Evolutionary conservation across 2,329 filamentous ascomycete genomes (phyloP), one percentile per base, ranked within the genome.

Genomic region (Endocalyx cinctus): DNA sequence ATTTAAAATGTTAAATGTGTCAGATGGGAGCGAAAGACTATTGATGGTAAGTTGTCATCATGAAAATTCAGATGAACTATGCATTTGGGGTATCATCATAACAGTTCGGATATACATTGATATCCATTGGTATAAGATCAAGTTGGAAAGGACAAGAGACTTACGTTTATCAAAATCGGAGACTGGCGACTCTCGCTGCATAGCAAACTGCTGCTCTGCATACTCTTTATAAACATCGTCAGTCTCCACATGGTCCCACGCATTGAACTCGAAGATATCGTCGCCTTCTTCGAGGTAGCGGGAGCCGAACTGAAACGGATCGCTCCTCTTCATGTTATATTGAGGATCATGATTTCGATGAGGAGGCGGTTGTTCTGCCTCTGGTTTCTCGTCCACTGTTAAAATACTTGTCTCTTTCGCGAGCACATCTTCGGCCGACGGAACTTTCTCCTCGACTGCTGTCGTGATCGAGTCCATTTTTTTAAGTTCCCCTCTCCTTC

Each of bases 191-290:
- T 83, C 77, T 45, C 89, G 81, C 66, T 98, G 92, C 64, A 83
- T 84, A 29, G 77, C 76, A 56, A 85, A 90, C 65, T 97, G 92
- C 54, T 80, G 66, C 62, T 89, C 79, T 40, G 88, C 82, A 61
- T 92, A 95, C 55, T 84, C 78, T 55, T 83, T 82, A 71, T 95
- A 97, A 25, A 81, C 74, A 49, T 87, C 79, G 65, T 97, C 90
- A 58, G 88, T 88, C 63, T 90, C 83, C 57, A 97, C 92, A 59
- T 98, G 90, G 59, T 98, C 92, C 92, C 92, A 98, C 23, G 92
- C 92, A 62, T 98, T 98, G 77, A 92, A 95, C 60, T 94, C 84
- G 65, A 90, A 98, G 52, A 94, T 86, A 58, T 97, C 75, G 65
- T 95, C 89, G 55, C 80, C 78, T 59, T 90, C 74, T 51, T 84